Base-by-base conservation (phyloP, 768 basidiomycete genomes). In the Naganishia onofrii region DNA sequence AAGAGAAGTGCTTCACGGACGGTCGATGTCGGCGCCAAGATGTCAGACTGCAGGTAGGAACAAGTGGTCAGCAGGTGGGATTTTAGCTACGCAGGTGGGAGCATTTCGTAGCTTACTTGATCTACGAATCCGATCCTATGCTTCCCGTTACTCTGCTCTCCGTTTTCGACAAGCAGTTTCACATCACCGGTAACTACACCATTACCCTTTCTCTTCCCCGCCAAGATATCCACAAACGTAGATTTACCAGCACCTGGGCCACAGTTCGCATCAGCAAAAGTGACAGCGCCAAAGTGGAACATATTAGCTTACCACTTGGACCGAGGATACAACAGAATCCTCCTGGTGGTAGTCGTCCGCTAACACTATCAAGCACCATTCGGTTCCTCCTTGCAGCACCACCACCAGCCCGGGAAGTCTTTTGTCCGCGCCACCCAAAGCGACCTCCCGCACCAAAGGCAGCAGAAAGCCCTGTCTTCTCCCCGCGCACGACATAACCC, bases 291-390 rank as follows among this genome's bases (percentile, higher is more conserved):
- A 23, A 12, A n/a, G 32, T 31, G 56, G 3, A 12, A 34, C 1
- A 12, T 10, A 7, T 21, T 7, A 36, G 21, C 57, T 93, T n/a
- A 58, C 60, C 93, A 74, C 90, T 91, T 0, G 94, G 93, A 0
- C 94, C 94, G 3, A 97, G 85, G 67, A 96, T 87, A n/a, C 90
- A 91, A 85, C 92, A 88, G 84, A 96, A 87, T 71, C 90, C 86
- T 12, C 94, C 93, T 0, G 91, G 87, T 2, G 83, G 81, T n/a
- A 95, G 86, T 12, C 81, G 79, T 0, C 93, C 94, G 57, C 82
- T 86, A 34, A 93, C 84, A 48, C 83, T 82, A 75, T 91, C 87
- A 48, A 97, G 82, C 19, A 96, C 84, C 44, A 86, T 83, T 75
- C 89, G 87, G 58, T 88, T 87, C 70, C 73, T 73, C 29, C 19